Base-by-base conservation (phyloP, 805 yeast genomes). In the Candida manassasensis region DNA sequence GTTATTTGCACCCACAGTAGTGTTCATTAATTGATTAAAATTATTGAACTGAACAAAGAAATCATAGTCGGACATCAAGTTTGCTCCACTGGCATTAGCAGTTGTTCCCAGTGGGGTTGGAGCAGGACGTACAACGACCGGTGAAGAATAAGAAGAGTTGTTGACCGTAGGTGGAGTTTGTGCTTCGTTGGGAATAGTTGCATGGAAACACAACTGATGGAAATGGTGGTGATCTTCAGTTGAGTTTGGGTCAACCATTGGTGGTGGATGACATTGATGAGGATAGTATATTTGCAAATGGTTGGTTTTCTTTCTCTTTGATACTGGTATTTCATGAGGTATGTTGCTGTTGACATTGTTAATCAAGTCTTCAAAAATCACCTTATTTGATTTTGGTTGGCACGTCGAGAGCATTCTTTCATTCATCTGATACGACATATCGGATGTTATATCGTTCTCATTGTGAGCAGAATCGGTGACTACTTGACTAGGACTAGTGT, bases 151-250 rank as follows among this genome's bases (percentile, higher is more conserved):
- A n/a, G 27, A 24, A 8, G 9, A 7, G 14, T 21, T 9, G 7
- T 15, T 19, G 11, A 19, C 5, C 9, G 17, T 21, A 6, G 24
- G 10, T 5, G 26, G 14, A 6, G 15, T 6, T 4, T 30, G 26
- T 21, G 6, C n/a, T 30, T 30, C 33, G n/a, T 57, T 57, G 28
- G 48, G 77, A 30, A 50, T 56, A 29, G 50, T 55, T 18, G 78
- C 72, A 51, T 60, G 77, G 53, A 59, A 73, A 52, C 63, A 69
- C 31, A 57, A 70, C 55, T 65, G 69, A 39, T 66, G 69, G 19
- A 60, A 53, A 32, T 56, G 57, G 22, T 40, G 45, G 22, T 27
- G 21, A n/a, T 12, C 21, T 7, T 19, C 21, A 16, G 35, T 8
- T 19, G 38, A 32, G 19, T 35, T 32, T 4, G 22, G 25, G 11